A percentile compares a stretch with the other conserved stretches of the same genome.
phyloP scores from a whole-genome alignment of 1,284 basidiomycete genomes.

The Naganishia sp. region DNA sequence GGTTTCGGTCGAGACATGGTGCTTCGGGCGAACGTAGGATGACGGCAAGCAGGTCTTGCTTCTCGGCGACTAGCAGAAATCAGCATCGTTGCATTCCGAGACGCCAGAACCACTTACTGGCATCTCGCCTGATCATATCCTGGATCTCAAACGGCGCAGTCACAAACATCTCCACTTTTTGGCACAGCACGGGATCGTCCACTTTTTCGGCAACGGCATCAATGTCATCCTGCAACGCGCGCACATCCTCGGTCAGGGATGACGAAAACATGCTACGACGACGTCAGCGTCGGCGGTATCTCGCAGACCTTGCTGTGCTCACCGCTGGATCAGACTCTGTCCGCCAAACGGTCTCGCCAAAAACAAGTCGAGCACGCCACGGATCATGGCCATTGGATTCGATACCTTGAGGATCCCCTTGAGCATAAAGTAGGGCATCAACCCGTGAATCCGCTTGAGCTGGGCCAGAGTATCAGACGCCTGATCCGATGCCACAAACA shows the following conservation, averaged over 20 bases:
- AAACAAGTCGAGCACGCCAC: conserved; percentile 88
- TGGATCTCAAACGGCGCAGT: conserved; percentile 86
- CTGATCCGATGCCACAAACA: conserved; percentile 88
- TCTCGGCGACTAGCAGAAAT: conserved; percentile 62
- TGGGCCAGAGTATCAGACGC: conserved; percentile 85
- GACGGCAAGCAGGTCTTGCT: conserved; percentile 75
- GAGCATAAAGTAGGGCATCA: conserved; percentile 98
- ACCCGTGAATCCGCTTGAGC: conserved; percentile 88
- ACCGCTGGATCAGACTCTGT: conserved; percentile 84
- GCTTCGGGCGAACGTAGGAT: conserved; percentile 80
- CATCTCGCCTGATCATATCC: conserved; percentile 73
- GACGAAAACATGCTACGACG: conserved; percentile 83
- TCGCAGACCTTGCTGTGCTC: conserved; percentile 32
- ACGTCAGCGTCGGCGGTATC: not conserved
- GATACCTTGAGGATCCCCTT: conserved; percentile 89
- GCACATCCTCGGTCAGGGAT: conserved; percentile 85
- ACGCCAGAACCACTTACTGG: conserved; percentile 58
- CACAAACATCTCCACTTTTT: conserved; percentile 83
- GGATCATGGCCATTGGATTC: conserved; percentile 95
- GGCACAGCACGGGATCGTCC: conserved; percentile 81
- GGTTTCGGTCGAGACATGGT: conserved; percentile 69
- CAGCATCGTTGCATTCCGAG: not conserved
- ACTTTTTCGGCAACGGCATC: conserved; percentile 82
- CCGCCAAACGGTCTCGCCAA: conserved; percentile 97
- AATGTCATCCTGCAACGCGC: conserved; percentile 79